phyloP scores from a whole-genome alignment of 306 rosid species.

The Albizia julibrissin region DNA sequence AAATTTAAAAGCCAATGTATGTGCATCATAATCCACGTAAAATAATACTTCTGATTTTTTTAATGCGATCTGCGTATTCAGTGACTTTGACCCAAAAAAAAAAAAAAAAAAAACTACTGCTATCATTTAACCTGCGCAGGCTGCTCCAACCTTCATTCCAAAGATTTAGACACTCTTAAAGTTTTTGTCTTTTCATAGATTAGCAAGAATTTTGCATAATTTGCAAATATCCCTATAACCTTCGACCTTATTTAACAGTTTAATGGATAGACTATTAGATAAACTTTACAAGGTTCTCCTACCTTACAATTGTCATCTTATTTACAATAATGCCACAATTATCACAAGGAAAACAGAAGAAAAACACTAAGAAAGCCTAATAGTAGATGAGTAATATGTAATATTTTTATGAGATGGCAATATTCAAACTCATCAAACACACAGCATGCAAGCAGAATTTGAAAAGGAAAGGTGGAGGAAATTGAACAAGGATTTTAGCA shows the following conservation, averaged over 20 bases:
- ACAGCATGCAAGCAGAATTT: not conserved
- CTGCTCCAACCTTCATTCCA: not conserved
- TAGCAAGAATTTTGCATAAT: not conserved
- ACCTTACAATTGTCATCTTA: not conserved
- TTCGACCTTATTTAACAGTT: not conserved
- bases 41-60: not conserved
- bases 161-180: not conserved
- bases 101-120: too few relatives aligned
- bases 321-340: not conserved
- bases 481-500: not conserved
- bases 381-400: not conserved
- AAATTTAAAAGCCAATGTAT: not conserved
- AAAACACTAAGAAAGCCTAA: not conserved
- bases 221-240: not conserved
- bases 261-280: not conserved
- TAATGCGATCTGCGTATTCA: not conserved
- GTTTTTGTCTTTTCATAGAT: not conserved
- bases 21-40: not conserved
- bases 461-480: not conserved
- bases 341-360: not conserved
- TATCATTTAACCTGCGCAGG: not conserved
- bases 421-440: not conserved
- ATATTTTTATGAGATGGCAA: not conserved
- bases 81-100: not conserved
- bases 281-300: not conserved